Conservation (phyloP, 2,329 filamentous ascomycete species). For the Fusarium chuoi region DNA sequence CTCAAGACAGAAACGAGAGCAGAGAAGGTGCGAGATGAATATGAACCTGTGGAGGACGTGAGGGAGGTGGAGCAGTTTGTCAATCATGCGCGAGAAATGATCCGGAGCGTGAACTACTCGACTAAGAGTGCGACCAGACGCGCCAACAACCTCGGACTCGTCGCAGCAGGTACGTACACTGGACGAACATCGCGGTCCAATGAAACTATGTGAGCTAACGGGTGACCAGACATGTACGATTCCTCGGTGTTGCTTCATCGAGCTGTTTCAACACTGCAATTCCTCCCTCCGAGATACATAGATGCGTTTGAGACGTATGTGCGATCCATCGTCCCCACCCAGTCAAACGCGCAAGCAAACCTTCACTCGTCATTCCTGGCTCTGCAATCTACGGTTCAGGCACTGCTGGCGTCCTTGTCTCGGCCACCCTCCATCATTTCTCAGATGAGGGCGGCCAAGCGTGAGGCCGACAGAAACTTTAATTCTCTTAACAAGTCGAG, state of each 20-base stretch:
- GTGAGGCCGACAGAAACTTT: conserved; percentile 81
- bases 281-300: conserved; percentile 75
- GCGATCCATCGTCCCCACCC: conserved; percentile 70
- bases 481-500: conserved; percentile 78
- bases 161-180: conserved; percentile 63
- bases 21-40: conserved; percentile 90
- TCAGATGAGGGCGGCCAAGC: conserved; percentile 77
- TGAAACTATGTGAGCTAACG: conserved; percentile 43
- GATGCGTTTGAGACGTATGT: conserved; percentile 79
- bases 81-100: conserved; percentile 88
- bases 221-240: conserved; percentile 72
- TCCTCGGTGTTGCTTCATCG: conserved; percentile 66
- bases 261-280: conserved; percentile 66
- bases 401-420: conserved; percentile 81
- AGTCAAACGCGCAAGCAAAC: conserved; percentile 76
- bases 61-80: conserved; percentile 94
- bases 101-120: conserved; percentile 84
- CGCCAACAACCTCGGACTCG: conserved; percentile 77
- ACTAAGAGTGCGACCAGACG: conserved; percentile 85
- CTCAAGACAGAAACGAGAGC: conserved; percentile 85
- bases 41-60: conserved; percentile 83
- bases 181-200: not conserved
- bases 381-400: conserved; percentile 84
- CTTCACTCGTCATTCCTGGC: conserved; percentile 83
- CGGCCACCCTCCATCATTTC: conserved; percentile 82